Base-by-base conservation (phyloP, 106 monocot species). In the Gastrodia elata region DNA sequence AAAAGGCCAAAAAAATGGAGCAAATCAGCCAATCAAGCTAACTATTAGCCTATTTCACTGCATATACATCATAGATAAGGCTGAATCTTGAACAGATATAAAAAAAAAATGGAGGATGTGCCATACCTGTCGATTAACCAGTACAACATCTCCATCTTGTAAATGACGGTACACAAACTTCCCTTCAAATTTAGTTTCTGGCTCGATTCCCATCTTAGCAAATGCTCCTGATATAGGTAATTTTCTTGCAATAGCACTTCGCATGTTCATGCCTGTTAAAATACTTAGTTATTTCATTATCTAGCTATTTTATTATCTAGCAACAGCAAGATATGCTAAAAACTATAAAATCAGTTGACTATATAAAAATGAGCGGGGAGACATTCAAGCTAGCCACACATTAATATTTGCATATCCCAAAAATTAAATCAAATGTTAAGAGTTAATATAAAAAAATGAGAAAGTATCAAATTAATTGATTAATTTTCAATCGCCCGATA, bases 91-190 rank as follows among this genome's bases (percentile, higher is more conserved):
- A 5, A 27, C 20, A 28, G 59, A 28, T 59, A 59, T 59, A 52
- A 61, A 61, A 13, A 61, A 61, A 61, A 10, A 26, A 61, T 61
- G 30, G 14, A 32, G 30, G 8, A 41, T 25, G 26, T 40, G 25
- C n/a, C 11, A 59, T 83, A 94, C 94, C 91, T 94, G 94, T 48
- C 94, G 82, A 84, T 94, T 94, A 14, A 89, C 95, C 56, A 96
- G 83, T 24, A 96, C 95, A 74, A 85, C 73, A 74, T 96, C 95
- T 42, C 95, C 95, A 84, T 96, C 84, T 24, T 76, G 74, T 64
- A 96, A 44, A 79, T 92, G 95, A 30, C 92, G 84, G 82, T 87
- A 78, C 0, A 96, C 89, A 79, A 88, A 55, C 44, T 96, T 96
- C 42, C 87, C 91, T 75, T 96, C 95, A 79, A 80, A 87, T 16